Evolutionary conservation across 192 early-diverging fungal genomes (phyloP), one percentile per base, ranked within the genome.

Genomic region (Entomortierella lignicola): DNA sequence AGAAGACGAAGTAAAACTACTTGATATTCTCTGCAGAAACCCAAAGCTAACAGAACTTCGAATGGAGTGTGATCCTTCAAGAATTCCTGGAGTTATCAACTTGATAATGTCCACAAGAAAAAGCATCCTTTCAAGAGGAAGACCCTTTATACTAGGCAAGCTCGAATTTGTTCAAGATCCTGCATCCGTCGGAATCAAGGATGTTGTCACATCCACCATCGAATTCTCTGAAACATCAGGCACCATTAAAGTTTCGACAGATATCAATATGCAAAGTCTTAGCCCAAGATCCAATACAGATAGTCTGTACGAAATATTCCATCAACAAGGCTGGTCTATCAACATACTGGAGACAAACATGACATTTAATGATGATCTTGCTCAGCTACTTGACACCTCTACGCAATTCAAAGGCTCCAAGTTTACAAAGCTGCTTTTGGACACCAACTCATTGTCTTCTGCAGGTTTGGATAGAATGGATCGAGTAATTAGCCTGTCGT

Each of bases 371-470:
- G 55, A 57, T 17, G 55, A 57, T 10, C 55, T 30, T 57, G 55
- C 55, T 30, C 18, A 20, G 30, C 7, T 34, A 20, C 20, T 57
- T 1, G 55, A 57, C 17, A 57, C 2, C 30, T 26, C 30, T 4
- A 57, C 30, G 2, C 25, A 57, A 18, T 26, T 30, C 31, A 20
- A 57, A 18, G 55, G 39, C 18, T 60, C 58, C 41, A 60, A 60
- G 10, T 20, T 60, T 21, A 7, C 21, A 43, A n/a, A 13, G 4
- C 58, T 60, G 32, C 4, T 21, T 12, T 27, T 60, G 34, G 21
- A 43, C 21, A 32, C 58, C 12, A 18, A 2, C 10, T 21, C 39
- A 8, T 27, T 60, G 7, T 17, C 58, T 8, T n/a, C 34, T 2
- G n/a, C n/a, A 5, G 58, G 58, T 8, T 10, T 18, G 34, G 58